Conservation (phyloP, 805 yeast genomes). For the Osmozyma mogii region DNA sequence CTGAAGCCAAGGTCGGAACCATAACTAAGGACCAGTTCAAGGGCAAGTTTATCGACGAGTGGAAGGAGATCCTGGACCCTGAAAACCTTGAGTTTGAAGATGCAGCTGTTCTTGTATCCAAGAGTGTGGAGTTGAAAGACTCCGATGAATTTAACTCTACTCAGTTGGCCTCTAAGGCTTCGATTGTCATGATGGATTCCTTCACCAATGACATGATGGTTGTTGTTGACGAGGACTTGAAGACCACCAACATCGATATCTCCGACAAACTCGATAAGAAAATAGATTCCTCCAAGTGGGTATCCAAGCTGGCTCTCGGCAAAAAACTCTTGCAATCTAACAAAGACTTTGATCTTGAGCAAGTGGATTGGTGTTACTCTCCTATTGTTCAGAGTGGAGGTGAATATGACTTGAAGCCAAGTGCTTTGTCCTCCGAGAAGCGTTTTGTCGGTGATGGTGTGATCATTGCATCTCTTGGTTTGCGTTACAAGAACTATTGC, state of each 20-base stretch:
- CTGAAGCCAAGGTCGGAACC: constrained; percentile 50
- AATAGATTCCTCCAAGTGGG: constrained; percentile 67
- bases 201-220: constrained; percentile 84
- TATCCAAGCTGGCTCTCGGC: constrained; percentile 42
- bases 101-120: constrained; percentile 43
- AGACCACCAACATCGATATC: constrained; percentile 62
- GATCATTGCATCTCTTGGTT: constrained; percentile 74
- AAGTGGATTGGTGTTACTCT: constrained; percentile 87
- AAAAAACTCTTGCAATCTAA: constrained; percentile 44
- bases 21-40: constrained; percentile 68
- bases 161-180: constrained; percentile 66
- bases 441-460: constrained; percentile 64
- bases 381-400: constrained; percentile 90
- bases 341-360: constrained; percentile 61
- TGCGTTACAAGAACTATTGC: constrained; percentile 83
- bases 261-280: constrained; percentile 72
- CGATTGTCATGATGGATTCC: constrained; percentile 69
- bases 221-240: constrained; percentile 78
- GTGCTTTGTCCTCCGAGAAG: constrained; percentile 66
- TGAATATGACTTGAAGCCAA: constrained; percentile 72
- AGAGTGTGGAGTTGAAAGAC: constrained; percentile 67
- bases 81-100: constrained; percentile 36
- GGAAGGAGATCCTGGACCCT: constrained; percentile 42
- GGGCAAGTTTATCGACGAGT: constrained; percentile 80
- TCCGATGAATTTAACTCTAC: constrained; percentile 62